Base-by-base conservation (phyloP, 768 basidiomycete genomes). In the Mycena olivaceomarginata region DNA sequence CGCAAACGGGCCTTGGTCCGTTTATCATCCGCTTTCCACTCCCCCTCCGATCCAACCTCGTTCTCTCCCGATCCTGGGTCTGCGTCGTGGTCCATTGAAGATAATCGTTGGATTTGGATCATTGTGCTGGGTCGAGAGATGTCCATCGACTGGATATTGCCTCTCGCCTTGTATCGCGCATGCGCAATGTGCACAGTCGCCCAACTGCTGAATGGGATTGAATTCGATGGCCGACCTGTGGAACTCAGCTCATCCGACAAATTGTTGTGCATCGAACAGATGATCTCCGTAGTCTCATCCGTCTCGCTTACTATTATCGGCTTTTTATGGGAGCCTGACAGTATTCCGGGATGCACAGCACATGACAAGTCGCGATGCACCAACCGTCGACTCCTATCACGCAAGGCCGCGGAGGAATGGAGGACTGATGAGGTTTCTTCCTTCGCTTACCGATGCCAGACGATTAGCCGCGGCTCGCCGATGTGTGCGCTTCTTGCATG, bases 401-500 rank as follows among this genome's bases (percentile, higher is more conserved):
- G 76, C 18, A 67, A 31, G 18, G 40, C 37, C n/a, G 67, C 41
- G 8, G 57, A 65, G 22, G 48, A 16, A 2, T 53, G 67, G 67
- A 67, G 67, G 22, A 59, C 11, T 18, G 39, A 40, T 9, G 10
- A 8, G 4, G 15, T 22, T 53, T 68, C 4, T 67, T 71, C 15
- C 31, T 77, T 10, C 41, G 9, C 1, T 39, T 75, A n/a, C 73
- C 71, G 76, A 12, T 22, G 10, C 25, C 22, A 7, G 45, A 5
- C 6, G 59, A 73, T 13, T 89, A 87, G 87, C 79, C 82, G 22
- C 70, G 74, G 68, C 77, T 89, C 53, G 31, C 31, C 31, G 85
- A 85, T 13, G 85, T 88, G 22, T 89, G 88, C 69, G 13, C 40
- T 12, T 76, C 81, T 9, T 88, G 88, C 79, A 81, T 85, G 46